These are phyloP conservation scores for Triticum monococcum DNA, from an alignment of 176 grass and related monocot genomes.

Conservation along the genomic window DNA sequence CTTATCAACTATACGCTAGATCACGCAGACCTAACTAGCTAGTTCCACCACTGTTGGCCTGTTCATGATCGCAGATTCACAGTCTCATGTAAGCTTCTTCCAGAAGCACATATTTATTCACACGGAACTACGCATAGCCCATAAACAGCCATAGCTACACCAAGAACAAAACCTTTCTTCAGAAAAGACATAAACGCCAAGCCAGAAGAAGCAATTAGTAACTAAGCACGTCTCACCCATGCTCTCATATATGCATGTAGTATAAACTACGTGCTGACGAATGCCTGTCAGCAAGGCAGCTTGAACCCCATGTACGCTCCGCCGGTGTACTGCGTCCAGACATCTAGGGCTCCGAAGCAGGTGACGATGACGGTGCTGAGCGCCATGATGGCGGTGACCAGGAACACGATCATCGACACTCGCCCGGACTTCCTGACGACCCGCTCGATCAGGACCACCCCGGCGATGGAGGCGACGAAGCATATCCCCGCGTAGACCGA, in stretches of 20 bases:
- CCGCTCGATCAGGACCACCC: slow-evolving; percentile 36
- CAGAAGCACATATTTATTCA: slow-evolving; percentile 10
- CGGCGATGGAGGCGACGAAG: slow-evolving; percentile 49
- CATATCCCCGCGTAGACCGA: slow-evolving; percentile 49
- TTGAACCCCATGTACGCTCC: slow-evolving; percentile 92
- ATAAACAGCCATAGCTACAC: background rate
- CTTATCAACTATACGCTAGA: background rate
- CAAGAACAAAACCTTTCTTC: background rate
- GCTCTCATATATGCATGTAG: background rate
- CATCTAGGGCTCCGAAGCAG: slow-evolving; percentile 52
- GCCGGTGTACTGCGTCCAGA: slow-evolving; percentile 52
- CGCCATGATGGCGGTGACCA: slow-evolving; percentile 62
- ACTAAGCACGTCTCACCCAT: background rate
- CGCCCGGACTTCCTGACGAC: slow-evolving; percentile 51
- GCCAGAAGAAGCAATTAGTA: background rate
- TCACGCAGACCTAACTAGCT: background rate
- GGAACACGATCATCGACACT: slow-evolving; percentile 68
- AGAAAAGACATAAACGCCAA: background rate
- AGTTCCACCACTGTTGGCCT: background rate
- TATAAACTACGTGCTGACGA: background rate
- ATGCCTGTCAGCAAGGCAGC: slow-evolving; percentile 41
- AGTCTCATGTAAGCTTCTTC: background rate
- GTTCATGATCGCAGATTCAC: background rate
- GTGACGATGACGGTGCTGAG: slow-evolving; percentile 63
- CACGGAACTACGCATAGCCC: background rate